These are phyloP conservation scores for Malassezia slooffiae DNA, from an alignment of 1,284 basidiomycete species.

Conservation along the genomic window DNA sequence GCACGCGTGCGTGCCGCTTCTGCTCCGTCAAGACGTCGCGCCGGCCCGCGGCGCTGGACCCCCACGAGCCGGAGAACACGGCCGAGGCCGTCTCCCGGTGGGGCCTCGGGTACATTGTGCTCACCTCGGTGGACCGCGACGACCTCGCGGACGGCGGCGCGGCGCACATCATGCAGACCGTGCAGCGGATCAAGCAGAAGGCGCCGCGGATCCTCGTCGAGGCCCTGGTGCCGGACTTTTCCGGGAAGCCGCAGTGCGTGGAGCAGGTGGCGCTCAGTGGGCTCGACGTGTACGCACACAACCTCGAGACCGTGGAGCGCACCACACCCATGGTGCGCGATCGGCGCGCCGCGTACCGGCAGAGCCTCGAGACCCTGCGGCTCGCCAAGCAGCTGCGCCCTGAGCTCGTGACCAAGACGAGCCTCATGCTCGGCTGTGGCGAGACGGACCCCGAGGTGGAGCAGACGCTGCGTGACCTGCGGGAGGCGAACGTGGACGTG, in stretches of 20 bases:
- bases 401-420: slow-evolving; percentile 87
- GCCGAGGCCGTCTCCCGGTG: slow-evolving; percentile 96
- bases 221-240: slow-evolving; percentile 90
- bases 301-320: slow-evolving; percentile 86
- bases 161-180: slow-evolving; percentile 86
- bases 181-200: slow-evolving; percentile 83
- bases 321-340: slow-evolving; percentile 91
- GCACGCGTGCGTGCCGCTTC: slow-evolving; percentile 93
- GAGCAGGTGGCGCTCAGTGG: slow-evolving; percentile 76
- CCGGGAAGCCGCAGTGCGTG: slow-evolving; percentile 65
- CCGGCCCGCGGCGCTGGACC: slow-evolving; percentile 77
- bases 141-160: slow-evolving; percentile 87
- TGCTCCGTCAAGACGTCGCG: slow-evolving; percentile 93
- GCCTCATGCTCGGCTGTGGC: slow-evolving; percentile 96
- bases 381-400: slow-evolving; percentile 55
- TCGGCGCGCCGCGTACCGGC: slow-evolving; percentile 80
- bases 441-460: slow-evolving; percentile 75
- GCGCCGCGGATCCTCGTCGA: slow-evolving; percentile 92
- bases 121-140: slow-evolving; percentile 93
- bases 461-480: slow-evolving; percentile 73
- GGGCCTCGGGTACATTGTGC: slow-evolving; percentile 95
- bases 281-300: slow-evolving; percentile 95
- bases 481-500: slow-evolving; percentile 80
- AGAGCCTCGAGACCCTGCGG: slow-evolving; percentile 72
- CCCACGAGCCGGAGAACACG: slow-evolving; percentile 94